Evolutionary conservation across 768 basidiomycete genomes (phyloP).

Genomic region (Agrocybe pediades): DNA sequence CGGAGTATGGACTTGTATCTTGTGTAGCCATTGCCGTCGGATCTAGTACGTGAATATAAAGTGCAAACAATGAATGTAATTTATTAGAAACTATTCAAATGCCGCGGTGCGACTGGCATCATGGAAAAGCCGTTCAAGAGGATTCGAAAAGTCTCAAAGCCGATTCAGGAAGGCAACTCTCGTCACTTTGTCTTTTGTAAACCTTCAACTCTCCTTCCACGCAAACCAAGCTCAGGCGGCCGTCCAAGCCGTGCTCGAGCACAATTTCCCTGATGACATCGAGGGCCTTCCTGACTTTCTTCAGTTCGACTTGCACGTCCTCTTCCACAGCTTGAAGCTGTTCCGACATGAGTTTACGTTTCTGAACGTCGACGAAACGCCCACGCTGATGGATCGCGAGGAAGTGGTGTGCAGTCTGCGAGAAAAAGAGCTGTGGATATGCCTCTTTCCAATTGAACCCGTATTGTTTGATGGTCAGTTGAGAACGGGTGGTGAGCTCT

Average conservation of each 20-base stretch:
- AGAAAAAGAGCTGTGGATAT: constrained; percentile 70
- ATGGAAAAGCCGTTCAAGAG: constrained; percentile 4
- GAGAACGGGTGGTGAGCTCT: constrained; percentile 48
- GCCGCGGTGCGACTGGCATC: neutral
- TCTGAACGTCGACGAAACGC: constrained; percentile 49
- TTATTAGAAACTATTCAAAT: neutral
- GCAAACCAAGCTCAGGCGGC: constrained; percentile 58
- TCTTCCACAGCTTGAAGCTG: constrained; percentile 34
- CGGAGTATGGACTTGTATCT: too few relatives aligned
- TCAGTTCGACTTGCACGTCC: constrained; percentile 35
- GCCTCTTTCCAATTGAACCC: constrained; percentile 57
- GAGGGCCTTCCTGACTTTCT: constrained; percentile 40
- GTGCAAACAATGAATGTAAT: too few relatives aligned
- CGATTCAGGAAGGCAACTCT: constrained; percentile 47
- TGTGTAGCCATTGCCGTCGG: too few relatives aligned
- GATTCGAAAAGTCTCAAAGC: constrained; percentile 34
- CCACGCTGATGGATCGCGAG: constrained; percentile 61
- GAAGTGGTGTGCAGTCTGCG: constrained; percentile 64
- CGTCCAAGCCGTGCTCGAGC: constrained; percentile 51
- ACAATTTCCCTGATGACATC: constrained; percentile 49
- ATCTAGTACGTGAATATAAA: too few relatives aligned
- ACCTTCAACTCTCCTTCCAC: constrained; percentile 45
- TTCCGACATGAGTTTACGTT: constrained; percentile 41
- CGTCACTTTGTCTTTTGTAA: constrained; percentile 46
- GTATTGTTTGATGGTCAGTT: constrained; percentile 20